Base-by-base conservation (phyloP, 2,329 filamentous ascomycete species). In the Xylaria digitata region DNA sequence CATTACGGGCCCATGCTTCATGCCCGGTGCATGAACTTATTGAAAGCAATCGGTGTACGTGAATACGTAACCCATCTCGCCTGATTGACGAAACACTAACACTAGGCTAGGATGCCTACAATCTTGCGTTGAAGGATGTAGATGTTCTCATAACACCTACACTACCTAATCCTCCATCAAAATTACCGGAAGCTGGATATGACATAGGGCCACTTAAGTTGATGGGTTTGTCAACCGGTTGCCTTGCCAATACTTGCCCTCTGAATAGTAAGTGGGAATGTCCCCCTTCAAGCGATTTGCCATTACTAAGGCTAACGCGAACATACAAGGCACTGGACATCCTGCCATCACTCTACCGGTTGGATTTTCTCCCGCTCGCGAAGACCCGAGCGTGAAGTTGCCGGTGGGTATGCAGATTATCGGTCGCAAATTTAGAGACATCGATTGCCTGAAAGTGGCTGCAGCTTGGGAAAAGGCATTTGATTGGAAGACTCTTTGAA, bases 121-220 rank as follows among this genome's bases (percentile, higher is more conserved):
- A 77, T 21, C 60, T 62, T 21, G 72, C 70, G 1, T 62, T 77
- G 6, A 45, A 72, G 13, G 57, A 68, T 8, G 68, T 73, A 56
- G 74, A 76, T 48, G 70, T 76, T n/a, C 65, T 76, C 0, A 69
- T 76, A 43, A 76, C 76, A 70, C 74, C 75, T 19, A 77, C 74
- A 2, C 57, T 73, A 26, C 69, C 71, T 21, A 65, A 63, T 8
- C 69, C 70, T 9, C 70, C 74, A 3, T 61, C 58, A n/a, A 65
- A 56, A 55, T 23, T 74, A 13, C 69, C 73, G 2, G 63, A 67
- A 17, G 67, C 61, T 6, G 68, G 56, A 2, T 63, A 65, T 2
- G 55, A 61, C 17, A 66, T 69, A 37, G 66, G 66, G 3, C 70
- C 70, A 2, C 43, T 72, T 40, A 63, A 66, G 9, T 72, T 70